Percentiles rank a stretch among this genome's conserved stretches.
These are phyloP conservation scores for Diplodia scrobiculata DNA, from an alignment of 2,329 filamentous ascomycete genomes.

Conservation along the genomic window DNA sequence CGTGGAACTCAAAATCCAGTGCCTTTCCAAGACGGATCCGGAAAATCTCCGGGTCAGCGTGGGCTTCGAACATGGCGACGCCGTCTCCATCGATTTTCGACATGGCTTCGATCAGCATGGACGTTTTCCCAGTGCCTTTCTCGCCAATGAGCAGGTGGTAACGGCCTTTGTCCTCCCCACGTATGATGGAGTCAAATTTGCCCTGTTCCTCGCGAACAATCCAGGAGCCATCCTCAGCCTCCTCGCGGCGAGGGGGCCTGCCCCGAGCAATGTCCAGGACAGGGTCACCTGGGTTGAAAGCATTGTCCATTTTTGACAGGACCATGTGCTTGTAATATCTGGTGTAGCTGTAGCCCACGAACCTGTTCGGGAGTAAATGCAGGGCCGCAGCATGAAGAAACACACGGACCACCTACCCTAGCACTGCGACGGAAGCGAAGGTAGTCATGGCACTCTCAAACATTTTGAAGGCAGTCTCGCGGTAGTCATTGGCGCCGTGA, in stretches of 20 bases:
- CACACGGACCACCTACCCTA: conserved; percentile 41
- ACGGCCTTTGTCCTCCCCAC: conserved; percentile 71
- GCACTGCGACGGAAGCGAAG: conserved; percentile 53
- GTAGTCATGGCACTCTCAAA: conserved; percentile 56
- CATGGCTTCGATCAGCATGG: conserved; percentile 96
- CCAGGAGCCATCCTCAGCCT: conserved; percentile 67
- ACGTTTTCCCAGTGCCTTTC: conserved; percentile 95
- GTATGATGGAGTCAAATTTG: conserved; percentile 79
- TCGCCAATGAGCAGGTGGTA: conserved; percentile 93
- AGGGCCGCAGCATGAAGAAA: not conserved
- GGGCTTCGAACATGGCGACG: conserved; percentile 93
- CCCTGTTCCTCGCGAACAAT: conserved; percentile 79
- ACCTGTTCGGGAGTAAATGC: conserved; percentile 24
- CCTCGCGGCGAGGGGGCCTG: conserved; percentile 36
- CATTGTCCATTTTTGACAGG: conserved; percentile 87
- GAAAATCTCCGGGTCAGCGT: conserved; percentile 93
- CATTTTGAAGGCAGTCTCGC: conserved; percentile 54
- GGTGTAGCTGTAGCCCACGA: conserved; percentile 52
- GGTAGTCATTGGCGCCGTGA: conserved; percentile 35
- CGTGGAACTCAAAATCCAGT: conserved; percentile 93
- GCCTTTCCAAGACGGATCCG: conserved; percentile 89
- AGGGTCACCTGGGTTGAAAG: conserved; percentile 89
- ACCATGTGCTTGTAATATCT: conserved; percentile 82
- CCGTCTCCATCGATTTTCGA: conserved; percentile 85
- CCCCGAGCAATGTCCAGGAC: conserved; percentile 67